Percentiles rank a stretch among this genome's conserved stretches.
These are phyloP conservation scores for Cladophialophora immunda DNA, from an alignment of 2,329 filamentous ascomycete genomes.

Conservation along the genomic window DNA sequence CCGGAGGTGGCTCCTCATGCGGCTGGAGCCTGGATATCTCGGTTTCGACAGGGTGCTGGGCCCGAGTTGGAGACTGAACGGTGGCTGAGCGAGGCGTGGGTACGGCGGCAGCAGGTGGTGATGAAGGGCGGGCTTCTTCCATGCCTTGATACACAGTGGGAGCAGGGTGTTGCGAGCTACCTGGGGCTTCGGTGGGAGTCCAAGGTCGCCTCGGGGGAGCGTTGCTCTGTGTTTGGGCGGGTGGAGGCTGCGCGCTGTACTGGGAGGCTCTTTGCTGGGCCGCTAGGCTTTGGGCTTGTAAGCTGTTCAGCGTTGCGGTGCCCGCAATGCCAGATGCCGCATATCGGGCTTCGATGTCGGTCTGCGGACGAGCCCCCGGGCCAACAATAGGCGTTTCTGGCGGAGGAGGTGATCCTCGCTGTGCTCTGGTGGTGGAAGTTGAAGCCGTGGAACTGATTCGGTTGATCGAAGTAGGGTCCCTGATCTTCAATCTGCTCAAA, in stretches of 20 bases:
- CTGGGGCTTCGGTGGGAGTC: slow-evolving; percentile 93
- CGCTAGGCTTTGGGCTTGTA: slow-evolving; percentile 84
- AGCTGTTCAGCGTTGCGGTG: slow-evolving; percentile 78
- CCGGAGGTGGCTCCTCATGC: slow-evolving; percentile 76
- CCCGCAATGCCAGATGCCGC: slow-evolving; percentile 90
- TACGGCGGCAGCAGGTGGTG: slow-evolving; percentile 53
- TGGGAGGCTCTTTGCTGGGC: slow-evolving; percentile 77
- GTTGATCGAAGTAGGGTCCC: slow-evolving; percentile 64
- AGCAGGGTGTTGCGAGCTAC: slow-evolving; percentile 85
- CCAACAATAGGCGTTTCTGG: slow-evolving; percentile 89
- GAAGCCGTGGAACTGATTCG: slow-evolving; percentile 83
- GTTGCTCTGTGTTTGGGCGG: slow-evolving; percentile 46
- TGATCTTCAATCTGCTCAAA: slow-evolving; percentile 57
- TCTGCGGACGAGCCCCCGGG: slow-evolving; percentile 69
- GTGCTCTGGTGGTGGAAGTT: slow-evolving; percentile 89
- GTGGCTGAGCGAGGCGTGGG: slow-evolving; percentile 46
- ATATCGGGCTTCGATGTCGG: slow-evolving; percentile 89
- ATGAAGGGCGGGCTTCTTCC: slow-evolving; percentile 68
- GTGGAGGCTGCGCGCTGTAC: slow-evolving; percentile 66
- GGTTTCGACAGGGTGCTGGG: slow-evolving; percentile 79
- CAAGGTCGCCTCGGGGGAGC: slow-evolving; percentile 71
- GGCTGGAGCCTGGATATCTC: slow-evolving; percentile 85
- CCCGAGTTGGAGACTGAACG: slow-evolving; percentile 45
- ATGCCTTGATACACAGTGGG: slow-evolving; percentile 91
- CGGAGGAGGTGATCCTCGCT: slow-evolving; percentile 90